Base-by-base conservation (phyloP, 352 stramenopile genomes). In the Pythium plurisporium region DNA sequence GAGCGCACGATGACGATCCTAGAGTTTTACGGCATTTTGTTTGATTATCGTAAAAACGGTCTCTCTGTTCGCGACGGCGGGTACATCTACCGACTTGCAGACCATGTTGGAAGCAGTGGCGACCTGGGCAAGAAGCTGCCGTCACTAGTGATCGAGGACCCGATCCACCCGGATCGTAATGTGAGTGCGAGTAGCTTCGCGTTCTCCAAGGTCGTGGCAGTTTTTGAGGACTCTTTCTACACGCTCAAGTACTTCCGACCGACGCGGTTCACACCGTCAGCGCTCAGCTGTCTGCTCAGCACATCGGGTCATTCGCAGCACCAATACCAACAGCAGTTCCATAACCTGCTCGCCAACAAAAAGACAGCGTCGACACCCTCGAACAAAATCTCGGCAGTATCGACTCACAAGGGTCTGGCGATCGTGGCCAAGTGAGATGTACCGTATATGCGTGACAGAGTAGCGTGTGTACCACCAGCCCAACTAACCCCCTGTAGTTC, bases 201-300 rank as follows among this genome's bases (percentile, higher is more conserved):
- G 17, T 93, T 92, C 49, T 78, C 79, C 42, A 89, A 90, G 45
- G 83, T 95, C 22, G 83, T 95, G 8, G 76, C 82, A 1, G 60
- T 92, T 37, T 93, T 93, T 52, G 85, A 95, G 47, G 85, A 95
- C 59, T 82, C 83, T 29, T 95, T 83, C 59, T 93, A 91, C 49
- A 81, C 82, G 9, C 73, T 95, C 31, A 84, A 88, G 73, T 95
- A 91, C 64, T 89, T 88, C 50, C 85, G 81, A 0, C 56, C 81
- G 31, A 86, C 72, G 26, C 86, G 84, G 41, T 92, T 92, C 58
- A 74, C 70, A 6, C 85, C 80, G n/a, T 84, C 81, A 22, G 81
- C 82, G 17, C 66, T 93, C 36, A 92, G 85, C 61, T 93, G 79
- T 62, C 65, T 95, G 52, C 67, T 95, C 27, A 91, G 70, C 33